Base-by-base conservation (phyloP, 2,329 filamentous ascomycete species). In the Aspergillus spinulosporus region DNA sequence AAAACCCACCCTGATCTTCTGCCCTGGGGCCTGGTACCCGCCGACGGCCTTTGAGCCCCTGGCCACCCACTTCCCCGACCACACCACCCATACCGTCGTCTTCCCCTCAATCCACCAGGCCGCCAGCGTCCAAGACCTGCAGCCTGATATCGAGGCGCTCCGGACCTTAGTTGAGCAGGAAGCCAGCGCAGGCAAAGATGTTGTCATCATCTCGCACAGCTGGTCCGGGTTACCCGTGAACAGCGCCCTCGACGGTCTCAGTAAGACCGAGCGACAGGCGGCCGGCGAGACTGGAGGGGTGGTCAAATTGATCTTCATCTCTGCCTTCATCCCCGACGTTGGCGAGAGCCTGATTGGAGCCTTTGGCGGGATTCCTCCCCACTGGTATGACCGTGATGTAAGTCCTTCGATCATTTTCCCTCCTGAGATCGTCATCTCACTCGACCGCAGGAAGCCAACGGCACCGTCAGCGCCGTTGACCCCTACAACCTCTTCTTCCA, bases 191-290 rank as follows among this genome's bases (percentile, higher is more conserved):
- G 34, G 34, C 9, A 37, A 12, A 12, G 34, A 37, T 57, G 62
- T 74, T 4, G 58, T 73, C n/a, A 44, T 74, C 3, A 51, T 74
- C 4, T 60, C 64, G 32, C 72, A 74, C 62, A 74, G 72, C 56
- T 74, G 73, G 68, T 66, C 71, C 5, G 70, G 71, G 2, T 54
- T 74, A 8, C 72, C 72, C 0, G 72, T 72, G 12, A 74, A 64
- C 59, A 71, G 71, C 55, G 67, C 68, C 2, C 57, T 73, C 1
- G 60, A 68, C 8, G 71, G 69, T 1, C 65, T 76, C 26, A 67
- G 66, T 31, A 69, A 68, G 42, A 69, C 12, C 63, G 71, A 6
- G 56, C 6, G 32, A 12, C 68, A 49, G 14, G 56, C 57, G 11
- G 21, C 21, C 21, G 67, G 68, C 3, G 62, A 69, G 45, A 49